Percentiles rank a stretch among this genome's conserved stretches.
Evolutionary conservation across 768 basidiomycete genomes (phyloP).

Genomic region (Naganishia friedmannii): DNA sequence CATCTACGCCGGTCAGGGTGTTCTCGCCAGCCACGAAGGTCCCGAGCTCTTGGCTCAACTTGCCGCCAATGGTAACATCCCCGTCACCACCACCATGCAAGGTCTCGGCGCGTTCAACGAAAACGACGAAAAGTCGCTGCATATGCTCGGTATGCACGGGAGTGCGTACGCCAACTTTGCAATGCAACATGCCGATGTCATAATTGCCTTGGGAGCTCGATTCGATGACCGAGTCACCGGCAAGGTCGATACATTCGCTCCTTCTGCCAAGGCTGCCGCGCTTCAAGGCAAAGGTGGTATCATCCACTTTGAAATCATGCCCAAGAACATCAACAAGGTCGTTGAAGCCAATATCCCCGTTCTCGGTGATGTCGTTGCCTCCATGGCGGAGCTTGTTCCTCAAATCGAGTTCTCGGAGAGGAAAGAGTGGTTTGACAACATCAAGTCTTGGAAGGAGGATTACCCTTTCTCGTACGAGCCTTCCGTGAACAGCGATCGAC

Average conservation of each 20-base stretch:
- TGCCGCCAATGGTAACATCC: slow-evolving; percentile 81
- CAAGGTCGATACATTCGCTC: slow-evolving; percentile 82
- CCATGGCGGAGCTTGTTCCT: slow-evolving; percentile 76
- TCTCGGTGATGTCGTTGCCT: slow-evolving; percentile 85
- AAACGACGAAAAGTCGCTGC: slow-evolving; percentile 74
- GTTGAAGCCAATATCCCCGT: slow-evolving; percentile 90
- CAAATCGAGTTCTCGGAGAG: slow-evolving; percentile 63
- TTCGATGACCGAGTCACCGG: slow-evolving; percentile 99
- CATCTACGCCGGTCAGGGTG: slow-evolving; percentile 88
- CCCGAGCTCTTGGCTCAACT: slow-evolving; percentile 77
- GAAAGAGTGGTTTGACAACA: slow-evolving; percentile 75
- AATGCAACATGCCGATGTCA: slow-evolving; percentile 95
- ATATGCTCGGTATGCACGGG: slow-evolving; percentile 99
- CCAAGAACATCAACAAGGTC: slow-evolving; percentile 99
- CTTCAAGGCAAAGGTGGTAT: slow-evolving; percentile 84
- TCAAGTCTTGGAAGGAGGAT: slow-evolving; percentile 75
- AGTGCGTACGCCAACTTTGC: slow-evolving; percentile 94
- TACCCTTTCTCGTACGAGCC: slow-evolving; percentile 87
- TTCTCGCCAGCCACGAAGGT: slow-evolving; percentile 75
- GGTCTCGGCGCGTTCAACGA: slow-evolving; percentile 96
- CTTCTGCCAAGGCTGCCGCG: slow-evolving; percentile 82
- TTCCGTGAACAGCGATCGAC: slow-evolving; percentile 61
- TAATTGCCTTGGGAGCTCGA: slow-evolving; percentile 92
- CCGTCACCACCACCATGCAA: slow-evolving; percentile 93
- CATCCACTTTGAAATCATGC: slow-evolving; percentile 97